These are phyloP conservation scores for Sclerotiophoma versabilis DNA, from an alignment of 2,329 filamentous ascomycete genomes.

Conservation along the genomic window DNA sequence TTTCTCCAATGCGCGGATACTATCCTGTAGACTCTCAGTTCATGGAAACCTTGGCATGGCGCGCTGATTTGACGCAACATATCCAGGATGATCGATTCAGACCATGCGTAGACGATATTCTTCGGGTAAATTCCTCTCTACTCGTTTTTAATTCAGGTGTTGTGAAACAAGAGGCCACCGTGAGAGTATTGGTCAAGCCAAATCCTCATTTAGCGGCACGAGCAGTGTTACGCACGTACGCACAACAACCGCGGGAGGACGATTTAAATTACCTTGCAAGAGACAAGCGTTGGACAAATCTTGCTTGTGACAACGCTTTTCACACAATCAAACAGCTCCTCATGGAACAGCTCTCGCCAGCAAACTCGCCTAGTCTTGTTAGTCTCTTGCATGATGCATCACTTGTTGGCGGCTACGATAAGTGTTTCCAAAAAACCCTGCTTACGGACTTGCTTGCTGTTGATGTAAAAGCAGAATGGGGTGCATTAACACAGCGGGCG, in stretches of 20 bases:
- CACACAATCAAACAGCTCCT: constrained; percentile 22
- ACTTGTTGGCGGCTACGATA: constrained; percentile 50
- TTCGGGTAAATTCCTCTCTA: background rate
- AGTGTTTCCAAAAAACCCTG: constrained; percentile 39
- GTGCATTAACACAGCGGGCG: constrained; percentile 52
- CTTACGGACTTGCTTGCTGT: constrained; percentile 52
- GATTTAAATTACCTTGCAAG: constrained; percentile 23
- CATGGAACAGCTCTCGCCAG: constrained; percentile 17
- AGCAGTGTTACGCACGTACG: background rate
- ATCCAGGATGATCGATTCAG: constrained; percentile 46
- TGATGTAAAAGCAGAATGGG: constrained; percentile 54
- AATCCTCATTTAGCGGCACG: constrained; percentile 8
- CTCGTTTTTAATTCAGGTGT: background rate
- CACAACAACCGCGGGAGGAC: background rate
- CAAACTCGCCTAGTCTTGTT: constrained; percentile 10
- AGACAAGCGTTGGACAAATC: constrained; percentile 11
- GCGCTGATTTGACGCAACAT: constrained; percentile 23
- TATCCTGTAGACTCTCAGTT: constrained; percentile 34
- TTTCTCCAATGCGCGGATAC: constrained; percentile 48
- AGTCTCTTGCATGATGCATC: constrained; percentile 44
- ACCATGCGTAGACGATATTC: background rate
- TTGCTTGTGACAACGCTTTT: constrained; percentile 16
- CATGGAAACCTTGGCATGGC: constrained; percentile 46
- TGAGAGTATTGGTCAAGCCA: background rate
- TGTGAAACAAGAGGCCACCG: background rate